phyloP scores from a whole-genome alignment of 208 protist species.

The Trypanosoma conorhini region DNA sequence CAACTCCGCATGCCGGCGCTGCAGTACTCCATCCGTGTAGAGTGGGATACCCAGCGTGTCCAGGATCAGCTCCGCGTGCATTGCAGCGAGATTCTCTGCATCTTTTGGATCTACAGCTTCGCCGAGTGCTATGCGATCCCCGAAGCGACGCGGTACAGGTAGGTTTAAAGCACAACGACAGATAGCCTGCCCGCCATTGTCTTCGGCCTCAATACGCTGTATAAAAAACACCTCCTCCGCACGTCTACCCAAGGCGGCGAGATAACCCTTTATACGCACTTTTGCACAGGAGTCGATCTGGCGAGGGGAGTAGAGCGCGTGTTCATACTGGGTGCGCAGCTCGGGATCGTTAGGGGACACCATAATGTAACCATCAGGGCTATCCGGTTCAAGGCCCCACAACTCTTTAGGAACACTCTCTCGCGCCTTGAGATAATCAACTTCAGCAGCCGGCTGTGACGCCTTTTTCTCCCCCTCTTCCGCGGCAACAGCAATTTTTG shows the following conservation, averaged over 20 bases:
- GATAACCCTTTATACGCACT: constrained; percentile 59
- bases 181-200: constrained; percentile 35
- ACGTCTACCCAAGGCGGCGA: constrained; percentile 64
- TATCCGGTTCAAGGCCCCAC: constrained; percentile 62
- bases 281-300: constrained; percentile 54
- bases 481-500: not conserved
- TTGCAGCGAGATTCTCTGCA: constrained; percentile 76
- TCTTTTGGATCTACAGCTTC: constrained; percentile 56
- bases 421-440: constrained; percentile 27
- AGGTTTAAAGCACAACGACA: constrained; percentile 56
- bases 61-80: constrained; percentile 91
- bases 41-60: constrained; percentile 84
- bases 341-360: constrained; percentile 41
- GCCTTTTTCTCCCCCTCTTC: not conserved
- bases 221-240: constrained; percentile 66
- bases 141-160: constrained; percentile 69
- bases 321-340: constrained; percentile 29
- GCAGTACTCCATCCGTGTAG: constrained; percentile 52
- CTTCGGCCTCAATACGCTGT: constrained; percentile 52
- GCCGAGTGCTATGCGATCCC: constrained; percentile 78
- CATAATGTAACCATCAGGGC: constrained; percentile 74
- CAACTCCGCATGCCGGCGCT: constrained; percentile 57
- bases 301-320: constrained; percentile 52
- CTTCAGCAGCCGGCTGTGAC: not conserved
- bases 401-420: constrained; percentile 41